Percentiles rank a stretch among this genome's conserved stretches.
Evolutionary conservation across 2,329 filamentous ascomycete genomes (phyloP).

Genomic region (Fusarium algeriense): DNA sequence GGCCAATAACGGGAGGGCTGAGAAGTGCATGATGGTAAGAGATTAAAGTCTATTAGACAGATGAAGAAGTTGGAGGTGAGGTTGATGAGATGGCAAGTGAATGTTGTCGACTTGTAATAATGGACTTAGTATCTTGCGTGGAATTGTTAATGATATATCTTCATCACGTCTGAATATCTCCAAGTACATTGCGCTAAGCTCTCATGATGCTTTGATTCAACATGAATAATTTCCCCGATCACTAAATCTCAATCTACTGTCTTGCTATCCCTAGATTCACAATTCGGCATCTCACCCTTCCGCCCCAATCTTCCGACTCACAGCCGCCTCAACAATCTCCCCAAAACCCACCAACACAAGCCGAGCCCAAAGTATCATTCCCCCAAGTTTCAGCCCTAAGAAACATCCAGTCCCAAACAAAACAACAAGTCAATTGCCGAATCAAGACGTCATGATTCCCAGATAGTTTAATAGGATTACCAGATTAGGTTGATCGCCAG

Average conservation of each 20-base stretch:
- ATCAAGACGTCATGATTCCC: neutral
- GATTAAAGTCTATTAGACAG: neutral
- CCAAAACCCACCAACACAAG: neutral
- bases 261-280: neutral
- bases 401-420: neutral
- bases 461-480: neutral
- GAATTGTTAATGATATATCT: too few species aligned
- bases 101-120: neutral
- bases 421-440: neutral
- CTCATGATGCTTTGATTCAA: neutral
- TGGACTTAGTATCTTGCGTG: too few species aligned
- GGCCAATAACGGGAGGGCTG: conserved; percentile 23
- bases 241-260: neutral
- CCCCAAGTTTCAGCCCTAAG: neutral
- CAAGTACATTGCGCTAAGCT: neutral
- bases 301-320: neutral
- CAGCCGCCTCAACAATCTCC: neutral
- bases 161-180: too few species aligned
- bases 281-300: conserved; percentile 16
- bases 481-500: conserved; percentile 25
- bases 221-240: neutral
- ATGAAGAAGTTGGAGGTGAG: neutral
- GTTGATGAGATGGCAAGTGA: neutral
- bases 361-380: neutral
- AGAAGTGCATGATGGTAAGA: conserved; percentile 25